Evolutionary conservation across 805 yeast species (phyloP), one percentile per base, ranked within the genome.

Genomic region (Metschnikowia similis): DNA sequence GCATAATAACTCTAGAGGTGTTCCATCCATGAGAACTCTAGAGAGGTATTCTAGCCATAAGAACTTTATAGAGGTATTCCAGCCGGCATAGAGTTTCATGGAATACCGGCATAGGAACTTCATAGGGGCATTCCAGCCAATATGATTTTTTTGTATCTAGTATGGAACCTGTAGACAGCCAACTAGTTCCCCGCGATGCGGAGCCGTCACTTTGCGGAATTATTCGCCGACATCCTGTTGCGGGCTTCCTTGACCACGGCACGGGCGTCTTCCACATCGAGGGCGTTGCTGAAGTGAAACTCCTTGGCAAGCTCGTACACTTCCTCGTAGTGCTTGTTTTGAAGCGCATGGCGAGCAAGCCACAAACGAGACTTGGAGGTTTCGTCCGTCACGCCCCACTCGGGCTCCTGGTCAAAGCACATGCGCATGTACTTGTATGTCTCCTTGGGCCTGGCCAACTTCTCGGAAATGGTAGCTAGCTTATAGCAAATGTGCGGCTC

Each of bases 251-350:
- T 75, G 0, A 92, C 88, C 31, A 91, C 85, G 0, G 85, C 76
- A 39, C 96, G 71, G 0, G 96, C 97, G 63, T 90, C 97, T 59
- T 90, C 97, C 16, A 90, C 81, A 60, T 87, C 95, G 49, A 84
- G 89, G 10, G 90, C 85, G n/a, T 86, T 80, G 29, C 92, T 95
- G 48, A 69, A 69, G 42, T 68, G 69, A 56, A 89, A 75, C 49
- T 83, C 87, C 48, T 81, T 79, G 1, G 96, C 94, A 62, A 85
- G 81, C 45, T 76, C 80, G 53, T 83, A 83, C 0, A 97, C 96
- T 48, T 72, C 76, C 43, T 81, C 81, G 71, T 79, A 90, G 52
- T 82, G 80, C 11, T 77, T 72, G 37, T 68, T 66, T 14, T 72
- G 73, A 52, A 84, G 66, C 41, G 89, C 91, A 55, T 77, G 69